These are phyloP conservation scores for Meira nashicola DNA, from an alignment of 1,284 basidiomycete species.

Conservation along the genomic window DNA sequence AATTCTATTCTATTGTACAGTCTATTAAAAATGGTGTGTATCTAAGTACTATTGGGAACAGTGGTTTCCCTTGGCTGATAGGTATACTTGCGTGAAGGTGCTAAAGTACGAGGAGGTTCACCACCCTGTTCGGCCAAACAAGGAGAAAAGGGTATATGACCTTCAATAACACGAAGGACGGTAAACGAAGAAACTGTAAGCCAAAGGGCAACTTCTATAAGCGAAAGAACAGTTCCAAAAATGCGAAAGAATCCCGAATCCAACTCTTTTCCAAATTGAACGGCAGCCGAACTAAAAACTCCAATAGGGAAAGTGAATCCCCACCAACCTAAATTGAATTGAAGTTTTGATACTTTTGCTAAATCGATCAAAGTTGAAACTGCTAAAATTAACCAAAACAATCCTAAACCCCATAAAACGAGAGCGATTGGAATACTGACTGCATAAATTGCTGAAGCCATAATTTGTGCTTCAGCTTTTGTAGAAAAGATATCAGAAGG, in stretches of 20 bases:
- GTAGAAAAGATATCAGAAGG: constrained; percentile 7
- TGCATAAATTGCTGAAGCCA: constrained; percentile 32
- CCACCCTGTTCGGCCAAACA: constrained; percentile 29
- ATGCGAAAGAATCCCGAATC: constrained; percentile 30
- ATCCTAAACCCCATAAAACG: constrained; percentile 56
- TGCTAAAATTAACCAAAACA: constrained; percentile 56
- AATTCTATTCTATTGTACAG: no score
- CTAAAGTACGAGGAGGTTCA: constrained; percentile 24
- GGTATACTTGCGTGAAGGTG: constrained; percentile 24
- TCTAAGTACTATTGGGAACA: no score
- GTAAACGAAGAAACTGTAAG: constrained; percentile 23
- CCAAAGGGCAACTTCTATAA: constrained; percentile 28
- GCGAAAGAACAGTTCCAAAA: constrained; percentile 24
- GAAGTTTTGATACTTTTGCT: constrained; percentile 23
- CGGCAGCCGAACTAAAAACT: constrained; percentile 25
- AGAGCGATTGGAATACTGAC: constrained; percentile 43
- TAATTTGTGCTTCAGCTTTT: constrained; percentile 13
- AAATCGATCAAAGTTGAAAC: constrained; percentile 38
- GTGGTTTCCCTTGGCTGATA: neutral
- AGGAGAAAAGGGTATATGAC: constrained; percentile 26
- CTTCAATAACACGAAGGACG: constrained; percentile 1
- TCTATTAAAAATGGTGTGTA: no score
- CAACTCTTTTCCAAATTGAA: constrained; percentile 26
- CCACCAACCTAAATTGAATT: constrained; percentile 45
- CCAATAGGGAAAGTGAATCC: constrained; percentile 40